Evolutionary conservation across 768 basidiomycete genomes (phyloP).

Genomic region (Galerina sulciceps): DNA sequence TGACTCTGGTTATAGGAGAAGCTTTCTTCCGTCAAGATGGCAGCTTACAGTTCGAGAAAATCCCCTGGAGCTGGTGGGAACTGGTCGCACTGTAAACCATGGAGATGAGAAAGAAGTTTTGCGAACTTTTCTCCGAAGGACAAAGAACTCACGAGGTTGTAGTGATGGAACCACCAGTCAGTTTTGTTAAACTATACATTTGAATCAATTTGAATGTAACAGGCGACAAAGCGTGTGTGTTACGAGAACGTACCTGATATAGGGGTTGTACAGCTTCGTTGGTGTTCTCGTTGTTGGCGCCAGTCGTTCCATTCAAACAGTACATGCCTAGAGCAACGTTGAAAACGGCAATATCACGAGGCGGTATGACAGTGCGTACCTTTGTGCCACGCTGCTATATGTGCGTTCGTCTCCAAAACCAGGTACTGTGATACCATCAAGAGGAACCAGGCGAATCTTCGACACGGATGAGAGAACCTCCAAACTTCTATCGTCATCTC

Average conservation of each 20-base stretch:
- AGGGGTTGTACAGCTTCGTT: constrained; percentile 37
- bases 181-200: constrained; percentile 30
- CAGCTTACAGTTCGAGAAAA: constrained; percentile 45
- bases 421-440: not conserved
- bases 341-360: not conserved
- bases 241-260: constrained; percentile 26
- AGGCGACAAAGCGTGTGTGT: not conserved
- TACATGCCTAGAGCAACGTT: constrained; percentile 33
- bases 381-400: constrained; percentile 35
- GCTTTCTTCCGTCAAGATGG: not conserved
- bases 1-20: not conserved
- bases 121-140: not conserved
- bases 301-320: constrained; percentile 38
- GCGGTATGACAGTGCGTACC: constrained; percentile 16
- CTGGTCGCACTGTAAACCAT: constrained; percentile 41
- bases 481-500: not conserved
- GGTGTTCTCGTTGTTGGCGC: constrained; percentile 33
- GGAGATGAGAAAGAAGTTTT: not conserved
- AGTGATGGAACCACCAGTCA: constrained; percentile 50
- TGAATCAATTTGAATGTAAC: not conserved
- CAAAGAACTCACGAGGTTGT: constrained; percentile 30
- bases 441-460: not conserved
- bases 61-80: constrained; percentile 47
- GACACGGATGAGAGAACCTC: not conserved
- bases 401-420: constrained; percentile 10